Percentiles rank a stretch among this genome's conserved stretches.
These are phyloP conservation scores for Beauveria bassiana DNA, from an alignment of 2,329 filamentous ascomycete species.

Conservation along the genomic window DNA sequence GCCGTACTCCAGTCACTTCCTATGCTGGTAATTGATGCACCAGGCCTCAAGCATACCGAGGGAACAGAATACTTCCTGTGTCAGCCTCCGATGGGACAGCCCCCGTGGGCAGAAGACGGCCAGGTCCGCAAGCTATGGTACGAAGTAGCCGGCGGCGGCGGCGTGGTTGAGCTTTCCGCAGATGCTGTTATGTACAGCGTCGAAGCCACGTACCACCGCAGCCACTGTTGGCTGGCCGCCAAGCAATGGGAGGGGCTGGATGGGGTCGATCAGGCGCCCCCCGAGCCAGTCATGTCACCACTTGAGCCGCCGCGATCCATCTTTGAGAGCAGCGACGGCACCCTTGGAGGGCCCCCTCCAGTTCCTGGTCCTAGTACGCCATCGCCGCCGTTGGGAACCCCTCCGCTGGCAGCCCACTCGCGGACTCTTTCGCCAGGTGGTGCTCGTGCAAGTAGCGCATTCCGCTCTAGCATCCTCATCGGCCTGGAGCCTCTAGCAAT, in stretches of 20 bases:
- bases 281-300: constrained; percentile 29
- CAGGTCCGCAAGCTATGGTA: constrained; percentile 65
- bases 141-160: constrained; percentile 58
- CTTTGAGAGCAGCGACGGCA: constrained; percentile 25
- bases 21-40: constrained; percentile 69
- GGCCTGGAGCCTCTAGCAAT: constrained; percentile 36
- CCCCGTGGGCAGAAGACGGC: constrained; percentile 64
- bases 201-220: constrained; percentile 52
- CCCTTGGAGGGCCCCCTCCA: constrained; percentile 17
- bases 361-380: constrained; percentile 18
- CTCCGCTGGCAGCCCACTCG: constrained; percentile 27
- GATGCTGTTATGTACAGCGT: constrained; percentile 55
- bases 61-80: constrained; percentile 78
- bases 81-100: constrained; percentile 62
- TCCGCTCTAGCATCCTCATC: constrained; percentile 35
- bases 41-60: constrained; percentile 58
- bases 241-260: constrained; percentile 39
- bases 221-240: constrained; percentile 48
- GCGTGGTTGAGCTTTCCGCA: constrained; percentile 49
- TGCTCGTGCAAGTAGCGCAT: constrained; percentile 24
- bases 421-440: constrained; percentile 32
- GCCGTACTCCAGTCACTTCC: constrained; percentile 69
- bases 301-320: constrained; percentile 30
- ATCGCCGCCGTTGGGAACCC: constrained; percentile 22
- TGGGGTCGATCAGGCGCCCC: constrained; percentile 20